Conservation (phyloP, 139 green algal species). For the Chlamydomonas urium region DNA sequence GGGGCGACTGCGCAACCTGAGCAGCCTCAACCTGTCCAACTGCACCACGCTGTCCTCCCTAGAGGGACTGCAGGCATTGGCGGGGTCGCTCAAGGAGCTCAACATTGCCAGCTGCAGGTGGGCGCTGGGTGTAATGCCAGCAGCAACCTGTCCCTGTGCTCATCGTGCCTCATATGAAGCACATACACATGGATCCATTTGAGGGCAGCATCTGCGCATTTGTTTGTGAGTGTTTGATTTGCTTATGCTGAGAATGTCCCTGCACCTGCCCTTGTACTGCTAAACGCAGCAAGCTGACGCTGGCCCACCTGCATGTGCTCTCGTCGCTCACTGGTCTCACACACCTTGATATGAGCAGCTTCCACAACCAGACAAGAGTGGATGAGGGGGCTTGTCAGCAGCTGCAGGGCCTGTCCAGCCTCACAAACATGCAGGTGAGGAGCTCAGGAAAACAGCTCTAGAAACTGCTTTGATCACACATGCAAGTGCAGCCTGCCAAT, state of each 20-base stretch:
- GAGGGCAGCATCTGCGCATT: background rate
- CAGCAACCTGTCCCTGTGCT: background rate
- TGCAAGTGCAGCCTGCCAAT: too few species aligned
- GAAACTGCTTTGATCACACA: too few species aligned
- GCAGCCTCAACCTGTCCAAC: too few species aligned
- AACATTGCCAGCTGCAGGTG: background rate
- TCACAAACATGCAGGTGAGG: background rate
- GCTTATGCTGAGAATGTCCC: background rate
- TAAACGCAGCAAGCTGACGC: background rate
- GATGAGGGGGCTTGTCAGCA: background rate
- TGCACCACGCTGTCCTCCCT: background rate
- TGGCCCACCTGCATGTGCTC: background rate
- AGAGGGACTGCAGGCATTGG: background rate
- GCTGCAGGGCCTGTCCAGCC: background rate
- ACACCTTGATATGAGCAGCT: constrained; percentile 1
- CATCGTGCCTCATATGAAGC: too few species aligned
- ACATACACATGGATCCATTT: background rate
- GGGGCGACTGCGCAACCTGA: too few species aligned
- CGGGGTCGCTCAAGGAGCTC: background rate
- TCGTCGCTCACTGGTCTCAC: background rate
- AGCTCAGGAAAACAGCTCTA: too few species aligned
- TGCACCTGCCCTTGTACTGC: background rate
- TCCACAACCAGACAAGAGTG: too few species aligned
- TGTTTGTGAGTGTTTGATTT: background rate
- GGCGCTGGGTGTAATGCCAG: background rate